These are phyloP conservation scores for Pseudoturritis turrita DNA, from an alignment of 345 rosid genomes.

Conservation along the genomic window DNA sequence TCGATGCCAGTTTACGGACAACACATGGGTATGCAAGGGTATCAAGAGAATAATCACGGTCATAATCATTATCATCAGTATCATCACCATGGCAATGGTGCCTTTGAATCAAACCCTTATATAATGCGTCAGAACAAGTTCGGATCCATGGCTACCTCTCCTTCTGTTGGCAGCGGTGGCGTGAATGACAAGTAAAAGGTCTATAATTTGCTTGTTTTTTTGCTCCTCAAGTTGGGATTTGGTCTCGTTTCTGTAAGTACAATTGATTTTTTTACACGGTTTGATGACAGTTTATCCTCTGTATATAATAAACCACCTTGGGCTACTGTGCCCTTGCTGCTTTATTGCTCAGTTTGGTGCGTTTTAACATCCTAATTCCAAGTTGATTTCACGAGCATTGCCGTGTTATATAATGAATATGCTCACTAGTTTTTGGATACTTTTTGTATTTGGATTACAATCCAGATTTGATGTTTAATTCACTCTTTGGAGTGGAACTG, in stretches of 20 bases:
- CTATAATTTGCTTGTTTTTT: not conserved
- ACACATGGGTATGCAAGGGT: slow-evolving; percentile 37
- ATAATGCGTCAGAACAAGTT: slow-evolving; percentile 55
- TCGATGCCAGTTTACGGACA: slow-evolving; percentile 43
- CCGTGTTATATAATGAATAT: not conserved
- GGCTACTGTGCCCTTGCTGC: not conserved
- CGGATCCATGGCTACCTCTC: slow-evolving; percentile 37
- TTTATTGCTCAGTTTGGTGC: not conserved
- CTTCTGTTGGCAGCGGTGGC: slow-evolving; percentile 34
- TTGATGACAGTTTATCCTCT: not conserved
- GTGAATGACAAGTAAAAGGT: slow-evolving; percentile 42
- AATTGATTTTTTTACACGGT: not conserved
- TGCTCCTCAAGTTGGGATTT: not conserved
- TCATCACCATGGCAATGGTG: slow-evolving; percentile 7
- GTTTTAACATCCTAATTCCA: not conserved
- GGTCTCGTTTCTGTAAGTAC: not conserved
- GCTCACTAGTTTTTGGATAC: not conserved
- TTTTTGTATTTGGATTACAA: not conserved
- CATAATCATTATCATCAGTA: not conserved
- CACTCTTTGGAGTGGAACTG: not conserved
- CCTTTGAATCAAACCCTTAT: slow-evolving; percentile 42
- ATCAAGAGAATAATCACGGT: not conserved
- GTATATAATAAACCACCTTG: not conserved
- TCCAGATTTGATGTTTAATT: not conserved
- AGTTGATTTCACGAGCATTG: not conserved